These are phyloP conservation scores for Auxenochlorella pyrenoidosa DNA, from an alignment of 139 green algal genomes.

Conservation along the genomic window DNA sequence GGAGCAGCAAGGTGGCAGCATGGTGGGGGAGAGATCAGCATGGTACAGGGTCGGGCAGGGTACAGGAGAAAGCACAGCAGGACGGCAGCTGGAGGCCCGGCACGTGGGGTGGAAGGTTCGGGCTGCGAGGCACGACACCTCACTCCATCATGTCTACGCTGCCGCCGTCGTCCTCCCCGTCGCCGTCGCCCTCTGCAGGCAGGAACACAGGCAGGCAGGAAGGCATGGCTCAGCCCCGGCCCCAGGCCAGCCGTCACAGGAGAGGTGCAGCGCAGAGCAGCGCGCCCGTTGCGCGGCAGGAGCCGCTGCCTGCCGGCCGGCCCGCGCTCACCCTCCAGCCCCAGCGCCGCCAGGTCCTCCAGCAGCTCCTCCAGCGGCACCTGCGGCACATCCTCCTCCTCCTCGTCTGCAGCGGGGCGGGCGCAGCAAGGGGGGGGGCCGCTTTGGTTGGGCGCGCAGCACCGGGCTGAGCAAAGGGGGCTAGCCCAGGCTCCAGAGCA, in stretches of 20 bases:
- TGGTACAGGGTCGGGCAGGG: neutral
- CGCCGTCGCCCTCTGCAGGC: slow-evolving; percentile 11
- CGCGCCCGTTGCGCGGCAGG: too few species aligned
- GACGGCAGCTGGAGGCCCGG: too few species aligned
- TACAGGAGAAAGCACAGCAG: neutral
- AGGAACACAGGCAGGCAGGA: neutral
- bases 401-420: slow-evolving; percentile 24
- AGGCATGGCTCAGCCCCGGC: neutral
- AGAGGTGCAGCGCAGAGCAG: too few species aligned
- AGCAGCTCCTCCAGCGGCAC: slow-evolving; percentile 96
- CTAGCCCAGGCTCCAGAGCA: too few species aligned
- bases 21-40: neutral
- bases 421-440: too few species aligned
- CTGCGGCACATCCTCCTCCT: slow-evolving; percentile 61
- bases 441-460: too few species aligned
- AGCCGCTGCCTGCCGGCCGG: too few species aligned
- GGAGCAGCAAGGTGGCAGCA: neutral
- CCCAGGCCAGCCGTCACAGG: neutral
- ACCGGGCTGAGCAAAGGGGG: too few species aligned
- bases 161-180: neutral
- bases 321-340: neutral
- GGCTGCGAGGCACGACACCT: neutral
- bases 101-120: too few species aligned
- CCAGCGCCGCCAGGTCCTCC: slow-evolving; percentile 83
- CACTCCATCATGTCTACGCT: slow-evolving; percentile 25